Percentiles rank a stretch among this genome's conserved stretches.
These are phyloP conservation scores for Alternaria sp. DNA, from an alignment of 2,329 filamentous ascomycete genomes.

Conservation along the genomic window DNA sequence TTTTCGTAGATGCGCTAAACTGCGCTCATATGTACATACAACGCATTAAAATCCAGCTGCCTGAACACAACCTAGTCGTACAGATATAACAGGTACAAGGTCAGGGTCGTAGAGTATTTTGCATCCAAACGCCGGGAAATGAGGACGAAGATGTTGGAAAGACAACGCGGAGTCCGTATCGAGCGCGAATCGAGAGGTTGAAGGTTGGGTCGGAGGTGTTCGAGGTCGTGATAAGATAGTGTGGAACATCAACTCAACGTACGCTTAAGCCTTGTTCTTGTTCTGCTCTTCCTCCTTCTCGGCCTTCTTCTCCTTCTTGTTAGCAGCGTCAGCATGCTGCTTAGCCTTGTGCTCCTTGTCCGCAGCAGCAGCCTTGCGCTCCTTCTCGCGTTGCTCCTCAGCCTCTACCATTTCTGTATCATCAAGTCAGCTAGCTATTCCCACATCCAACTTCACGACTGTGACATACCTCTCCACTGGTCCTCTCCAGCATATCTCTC, in stretches of 20 bases:
- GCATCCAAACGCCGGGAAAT: conserved; percentile 27
- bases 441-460: not conserved
- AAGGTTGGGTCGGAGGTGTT: not conserved
- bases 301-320: conserved; percentile 30
- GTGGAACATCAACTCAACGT: not conserved
- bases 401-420: conserved; percentile 78
- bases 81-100: conserved; percentile 14
- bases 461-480: conserved; percentile 78
- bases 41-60: conserved; percentile 4
- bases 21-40: conserved; percentile 5
- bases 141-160: not conserved
- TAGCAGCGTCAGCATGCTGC: conserved; percentile 24
- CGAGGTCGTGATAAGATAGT: not conserved
- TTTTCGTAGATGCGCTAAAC: not conserved
- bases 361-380: conserved; percentile 50
- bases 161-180: not conserved
- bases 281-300: conserved; percentile 30
- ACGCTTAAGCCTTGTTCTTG: conserved; percentile 17
- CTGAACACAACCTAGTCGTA: conserved; percentile 18
- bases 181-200: not conserved
- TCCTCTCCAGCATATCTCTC: conserved; percentile 89
- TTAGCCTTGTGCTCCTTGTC: conserved; percentile 23
- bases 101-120: not conserved
- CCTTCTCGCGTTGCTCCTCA: conserved; percentile 69
- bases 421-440: conserved; percentile 21